Evolutionary conservation across 1,139 yeast genomes (phyloP).

Genomic region (Geotrichum reessii): DNA sequence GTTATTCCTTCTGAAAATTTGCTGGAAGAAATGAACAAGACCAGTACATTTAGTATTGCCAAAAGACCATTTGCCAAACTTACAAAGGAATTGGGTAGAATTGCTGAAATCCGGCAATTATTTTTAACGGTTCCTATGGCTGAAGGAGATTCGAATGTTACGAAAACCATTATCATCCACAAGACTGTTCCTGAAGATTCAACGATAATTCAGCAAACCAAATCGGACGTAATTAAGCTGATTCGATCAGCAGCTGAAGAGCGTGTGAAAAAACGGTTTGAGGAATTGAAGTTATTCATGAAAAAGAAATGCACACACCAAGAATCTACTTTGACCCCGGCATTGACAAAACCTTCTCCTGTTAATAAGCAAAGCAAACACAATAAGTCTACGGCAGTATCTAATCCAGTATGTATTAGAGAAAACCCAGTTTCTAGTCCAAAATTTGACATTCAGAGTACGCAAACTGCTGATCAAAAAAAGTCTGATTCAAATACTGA

Average conservation of each 20-base stretch:
- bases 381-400: background rate
- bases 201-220: background rate
- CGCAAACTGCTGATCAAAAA: background rate
- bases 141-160: background rate
- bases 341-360: background rate
- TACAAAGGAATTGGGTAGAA: background rate
- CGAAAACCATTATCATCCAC: conserved; percentile 5
- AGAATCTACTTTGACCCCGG: background rate
- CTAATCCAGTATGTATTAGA: background rate
- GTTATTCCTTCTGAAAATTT: conserved; percentile 1
- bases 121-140: conserved; percentile 8
- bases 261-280: background rate
- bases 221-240: background rate
- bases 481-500: background rate
- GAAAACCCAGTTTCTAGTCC: background rate
- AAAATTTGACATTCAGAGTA: background rate
- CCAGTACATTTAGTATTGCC: background rate
- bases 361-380: background rate
- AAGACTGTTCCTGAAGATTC: background rate
- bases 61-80: conserved; percentile 7
- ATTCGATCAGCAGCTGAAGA: background rate
- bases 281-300: background rate
- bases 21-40: background rate
- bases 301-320: no score
- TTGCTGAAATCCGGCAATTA: conserved; percentile 1